Evolutionary conservation across 83 land plant species (phyloP).

Genomic region (Picea abies): DNA sequence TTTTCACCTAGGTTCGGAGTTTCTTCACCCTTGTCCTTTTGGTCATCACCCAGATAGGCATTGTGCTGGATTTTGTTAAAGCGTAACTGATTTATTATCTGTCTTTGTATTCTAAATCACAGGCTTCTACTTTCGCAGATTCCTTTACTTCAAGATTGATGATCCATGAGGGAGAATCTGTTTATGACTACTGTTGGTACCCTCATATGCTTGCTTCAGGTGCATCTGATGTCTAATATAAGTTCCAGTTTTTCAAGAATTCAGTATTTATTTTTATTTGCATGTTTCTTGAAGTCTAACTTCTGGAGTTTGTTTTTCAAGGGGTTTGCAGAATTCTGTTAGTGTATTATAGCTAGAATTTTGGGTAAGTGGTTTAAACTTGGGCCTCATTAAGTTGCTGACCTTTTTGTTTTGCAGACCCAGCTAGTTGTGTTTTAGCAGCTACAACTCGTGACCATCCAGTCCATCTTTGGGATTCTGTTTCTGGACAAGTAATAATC

Average conservation of each 20-base stretch:
- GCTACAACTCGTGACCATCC: conserved; percentile 96
- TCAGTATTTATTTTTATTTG: neutral
- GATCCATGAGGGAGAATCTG: conserved; percentile 81
- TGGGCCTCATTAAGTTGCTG: neutral
- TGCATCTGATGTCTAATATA: conserved; percentile 18
- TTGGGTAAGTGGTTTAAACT: neutral
- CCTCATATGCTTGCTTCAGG: conserved; percentile 96
- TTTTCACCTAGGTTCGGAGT: too few relatives aligned
- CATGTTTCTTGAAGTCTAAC: neutral
- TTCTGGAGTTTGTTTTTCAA: neutral
- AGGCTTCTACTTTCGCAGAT: conserved; percentile 38
- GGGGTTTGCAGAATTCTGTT: neutral
- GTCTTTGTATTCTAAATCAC: too few relatives aligned
- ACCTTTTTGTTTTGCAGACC: conserved; percentile 54
- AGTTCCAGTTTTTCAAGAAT: neutral
- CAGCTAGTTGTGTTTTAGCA: conserved; percentile 82
- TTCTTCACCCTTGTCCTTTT: too few relatives aligned
- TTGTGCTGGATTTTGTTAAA: too few relatives aligned
- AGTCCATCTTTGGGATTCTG: conserved; percentile 98
- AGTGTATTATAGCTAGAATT: neutral
- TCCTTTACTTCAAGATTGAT: conserved; percentile 61
- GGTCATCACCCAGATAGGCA: too few relatives aligned
- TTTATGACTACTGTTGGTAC: conserved; percentile 98
- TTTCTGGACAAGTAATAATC: conserved; percentile 72
- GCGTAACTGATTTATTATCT: too few relatives aligned